Percentiles rank a stretch among this genome's conserved stretches.
phyloP scores from a whole-genome alignment of 768 basidiomycete species.

The Albatrellus ellisii region DNA sequence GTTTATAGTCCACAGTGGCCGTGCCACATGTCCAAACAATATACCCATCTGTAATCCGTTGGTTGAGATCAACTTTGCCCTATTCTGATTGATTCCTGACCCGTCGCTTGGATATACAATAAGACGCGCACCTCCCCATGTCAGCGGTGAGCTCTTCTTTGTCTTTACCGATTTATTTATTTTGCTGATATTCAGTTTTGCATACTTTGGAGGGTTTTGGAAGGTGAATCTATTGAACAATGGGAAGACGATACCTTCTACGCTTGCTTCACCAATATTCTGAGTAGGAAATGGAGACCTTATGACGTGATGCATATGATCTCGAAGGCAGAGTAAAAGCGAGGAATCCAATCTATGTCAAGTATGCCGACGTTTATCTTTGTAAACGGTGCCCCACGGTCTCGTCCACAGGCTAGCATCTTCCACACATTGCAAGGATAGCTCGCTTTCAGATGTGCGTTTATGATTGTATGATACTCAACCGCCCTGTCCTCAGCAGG shows the following conservation, averaged over 20 bases:
- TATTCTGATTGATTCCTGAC: slow-evolving; percentile 72
- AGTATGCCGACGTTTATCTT: neutral
- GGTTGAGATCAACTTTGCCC: too few species aligned
- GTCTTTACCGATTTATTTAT: neutral
- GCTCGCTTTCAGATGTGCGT: slow-evolving; percentile 7
- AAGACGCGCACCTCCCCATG: slow-evolving; percentile 42
- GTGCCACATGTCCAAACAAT: too few species aligned
- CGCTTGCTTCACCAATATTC: slow-evolving; percentile 15
- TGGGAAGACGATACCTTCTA: slow-evolving; percentile 16
- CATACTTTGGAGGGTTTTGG: slow-evolving; percentile 10
- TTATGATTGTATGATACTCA: neutral
- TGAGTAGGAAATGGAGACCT: slow-evolving; percentile 17
- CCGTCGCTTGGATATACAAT: slow-evolving; percentile 47
- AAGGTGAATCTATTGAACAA: slow-evolving; percentile 27
- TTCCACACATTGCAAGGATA: slow-evolving; percentile 14
- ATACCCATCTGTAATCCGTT: too few species aligned
- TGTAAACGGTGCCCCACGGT: neutral
- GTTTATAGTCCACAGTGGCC: too few species aligned
- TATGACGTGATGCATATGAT: slow-evolving; percentile 17
- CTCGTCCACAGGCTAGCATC: slow-evolving; percentile 6
- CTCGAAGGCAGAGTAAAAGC: slow-evolving; percentile 16
- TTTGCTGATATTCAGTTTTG: neutral
- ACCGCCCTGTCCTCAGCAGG: slow-evolving; percentile 18
- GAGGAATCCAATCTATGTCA: slow-evolving; percentile 22
- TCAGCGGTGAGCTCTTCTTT: slow-evolving; percentile 25